Conservation (phyloP, 345 rosid species). For the Acer yangbiense region DNA sequence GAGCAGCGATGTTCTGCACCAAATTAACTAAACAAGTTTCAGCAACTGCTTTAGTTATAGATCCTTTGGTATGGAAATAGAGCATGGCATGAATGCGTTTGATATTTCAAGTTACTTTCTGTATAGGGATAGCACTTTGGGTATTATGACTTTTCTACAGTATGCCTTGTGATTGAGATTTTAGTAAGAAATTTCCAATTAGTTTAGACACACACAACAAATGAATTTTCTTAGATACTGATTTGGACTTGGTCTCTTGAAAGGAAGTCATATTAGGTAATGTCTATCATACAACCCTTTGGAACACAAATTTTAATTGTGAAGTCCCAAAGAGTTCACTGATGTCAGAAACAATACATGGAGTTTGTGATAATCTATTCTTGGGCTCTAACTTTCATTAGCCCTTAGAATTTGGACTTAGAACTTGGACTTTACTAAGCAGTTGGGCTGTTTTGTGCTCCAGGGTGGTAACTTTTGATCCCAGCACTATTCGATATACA, state of each 20-base stretch:
- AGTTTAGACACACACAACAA: not conserved
- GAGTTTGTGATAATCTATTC: not conserved
- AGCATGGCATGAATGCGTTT: not conserved
- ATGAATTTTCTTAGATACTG: not conserved
- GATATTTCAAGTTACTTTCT: not conserved
- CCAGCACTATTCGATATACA: not conserved
- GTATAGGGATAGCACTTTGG: not conserved
- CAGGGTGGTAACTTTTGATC: not conserved
- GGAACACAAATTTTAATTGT: not conserved
- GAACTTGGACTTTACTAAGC: not conserved
- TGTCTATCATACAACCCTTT: too few relatives aligned
- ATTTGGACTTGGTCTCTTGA: too few relatives aligned
- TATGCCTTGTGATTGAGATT: not conserved
- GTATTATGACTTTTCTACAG: not conserved
- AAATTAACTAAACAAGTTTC: not conserved
- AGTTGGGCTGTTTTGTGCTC: not conserved
- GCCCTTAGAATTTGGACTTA: not conserved
- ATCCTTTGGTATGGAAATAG: not conserved
- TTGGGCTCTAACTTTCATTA: not conserved
- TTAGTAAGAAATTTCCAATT: not conserved
- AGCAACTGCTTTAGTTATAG: not conserved
- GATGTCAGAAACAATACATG: not conserved
- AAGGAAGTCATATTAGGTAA: too few relatives aligned
- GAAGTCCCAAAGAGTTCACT: not conserved
- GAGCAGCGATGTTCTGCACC: not conserved